A percentile compares a stretch with the other conserved stretches of the same genome.
Evolutionary conservation across 345 rosid genomes (phyloP).

Genomic region (Cardamine resedifolia): DNA sequence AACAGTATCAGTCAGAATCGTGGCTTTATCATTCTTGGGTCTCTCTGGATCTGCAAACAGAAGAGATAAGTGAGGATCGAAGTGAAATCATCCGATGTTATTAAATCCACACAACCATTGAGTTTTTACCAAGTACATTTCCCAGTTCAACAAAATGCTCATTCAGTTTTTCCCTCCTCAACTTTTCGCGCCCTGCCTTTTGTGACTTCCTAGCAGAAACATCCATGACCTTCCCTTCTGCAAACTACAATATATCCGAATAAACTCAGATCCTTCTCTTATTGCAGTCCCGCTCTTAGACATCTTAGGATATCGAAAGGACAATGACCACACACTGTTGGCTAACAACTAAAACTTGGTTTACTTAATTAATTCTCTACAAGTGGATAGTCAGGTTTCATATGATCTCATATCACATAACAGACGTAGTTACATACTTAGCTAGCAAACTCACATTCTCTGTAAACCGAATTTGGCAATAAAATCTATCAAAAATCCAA

Average conservation of each 20-base stretch:
- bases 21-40: conserved; percentile 89
- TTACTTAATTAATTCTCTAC: not conserved
- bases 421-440: not conserved
- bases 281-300: not conserved
- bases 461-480: not conserved
- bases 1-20: conserved; percentile 72
- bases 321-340: not conserved
- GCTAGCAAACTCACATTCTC: not conserved
- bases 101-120: not conserved
- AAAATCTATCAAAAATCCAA: not conserved
- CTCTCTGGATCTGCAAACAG: conserved; percentile 70
- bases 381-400: not conserved
- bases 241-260: conserved; percentile 5
- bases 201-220: conserved; percentile 62
- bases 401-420: too few species aligned
- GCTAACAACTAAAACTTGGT: not conserved
- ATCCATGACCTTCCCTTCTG: conserved; percentile 43
- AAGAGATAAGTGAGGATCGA: not conserved
- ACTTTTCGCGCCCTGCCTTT: conserved; percentile 89
- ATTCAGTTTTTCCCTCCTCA: conserved; percentile 88
- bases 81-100: not conserved
- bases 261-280: not conserved
- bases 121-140: conserved; percentile 59
- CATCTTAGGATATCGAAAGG: conserved; percentile 4
- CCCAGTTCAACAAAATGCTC: conserved; percentile 85